Evolutionary conservation across 345 rosid species (phyloP), one percentile per base, ranked within the genome.

Genomic region (Jatropha curcas): DNA sequence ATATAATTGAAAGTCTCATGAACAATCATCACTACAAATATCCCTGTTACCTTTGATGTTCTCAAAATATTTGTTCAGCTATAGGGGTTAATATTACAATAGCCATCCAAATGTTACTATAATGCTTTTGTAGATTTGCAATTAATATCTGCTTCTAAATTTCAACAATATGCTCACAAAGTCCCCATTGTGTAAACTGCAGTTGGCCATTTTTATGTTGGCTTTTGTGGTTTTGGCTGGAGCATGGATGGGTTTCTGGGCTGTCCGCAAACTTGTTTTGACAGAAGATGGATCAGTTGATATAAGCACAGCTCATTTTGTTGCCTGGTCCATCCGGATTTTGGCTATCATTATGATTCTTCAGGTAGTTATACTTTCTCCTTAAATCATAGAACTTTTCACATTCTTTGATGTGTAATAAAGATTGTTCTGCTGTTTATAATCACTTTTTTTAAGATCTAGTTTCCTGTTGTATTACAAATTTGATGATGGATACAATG

Each of bases 231-330:
- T 86, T 67, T 73, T 94, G 55, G 84, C 87, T 76, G 98, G 98
- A 83, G 98, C 98, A 51, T 92, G 93, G 91, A 78, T 94, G 83
- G 98, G 97, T 75, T 94, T 92, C 80, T 90, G 97, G 97, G 92
- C 88, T 67, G 97, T 90, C 65, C 88, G 84, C 70, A 92, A 90
- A 75, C 85, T 94, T 65, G 88, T 94, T 76, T 81, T 94, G 57
- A 74, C 94, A 1, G 92, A 88, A 81, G 98, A 94, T 75, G 98
- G 98, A 57, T 85, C 89, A 28, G 73, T 94, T 81, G 98, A 94
- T 77, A 58, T 76, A 51, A 84, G 86, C 82, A 92, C 95, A 17
- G 79, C 98, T 60, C 48, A 74, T 62, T 92, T 92, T 68, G 97
- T 94, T 67, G 82, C 90, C 58, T 94, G 97, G 94, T 81, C 97